phyloP scores from a whole-genome alignment of 2,329 filamentous ascomycete genomes.

The Fusarium anguioides region DNA sequence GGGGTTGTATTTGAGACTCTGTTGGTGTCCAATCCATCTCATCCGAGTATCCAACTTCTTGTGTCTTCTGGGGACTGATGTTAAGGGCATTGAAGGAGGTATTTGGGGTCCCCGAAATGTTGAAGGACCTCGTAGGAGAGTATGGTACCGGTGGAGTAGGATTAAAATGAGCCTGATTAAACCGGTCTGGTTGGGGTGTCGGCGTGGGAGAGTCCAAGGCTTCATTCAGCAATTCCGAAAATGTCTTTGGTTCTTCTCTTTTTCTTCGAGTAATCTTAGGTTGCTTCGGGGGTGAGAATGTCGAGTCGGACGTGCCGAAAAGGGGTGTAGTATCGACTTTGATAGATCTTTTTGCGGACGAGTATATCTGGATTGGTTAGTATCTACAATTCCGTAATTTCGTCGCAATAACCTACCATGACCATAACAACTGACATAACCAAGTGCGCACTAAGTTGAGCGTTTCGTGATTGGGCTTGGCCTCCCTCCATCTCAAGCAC shows the following conservation, averaged over 20 bases:
- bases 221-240: conserved; percentile 56
- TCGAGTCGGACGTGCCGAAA: conserved; percentile 51
- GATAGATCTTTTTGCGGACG: conserved; percentile 58
- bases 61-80: conserved; percentile 29
- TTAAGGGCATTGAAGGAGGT: conserved; percentile 26
- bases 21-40: conserved; percentile 82
- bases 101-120: conserved; percentile 10
- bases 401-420: conserved; percentile 58
- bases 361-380: conserved; percentile 56
- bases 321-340: conserved; percentile 68
- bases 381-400: rapidly evolving
- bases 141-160: conserved; percentile 32
- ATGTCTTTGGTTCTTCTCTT: conserved; percentile 53
- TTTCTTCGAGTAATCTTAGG: conserved; percentile 36
- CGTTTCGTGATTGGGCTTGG: conserved; percentile 52
- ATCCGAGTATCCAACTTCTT: conserved; percentile 57
- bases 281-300: conserved; percentile 43
- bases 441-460: conserved; percentile 64
- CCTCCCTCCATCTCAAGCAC: conserved; percentile 55
- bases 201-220: conserved; percentile 45
- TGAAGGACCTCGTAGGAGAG: conserved; percentile 28
- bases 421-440: conserved; percentile 64
- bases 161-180: conserved; percentile 29
- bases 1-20: conserved; percentile 54
- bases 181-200: conserved; percentile 20